Evolutionary conservation across 1,139 yeast genomes (phyloP).

Genomic region (Yamadazyma triangularis): DNA sequence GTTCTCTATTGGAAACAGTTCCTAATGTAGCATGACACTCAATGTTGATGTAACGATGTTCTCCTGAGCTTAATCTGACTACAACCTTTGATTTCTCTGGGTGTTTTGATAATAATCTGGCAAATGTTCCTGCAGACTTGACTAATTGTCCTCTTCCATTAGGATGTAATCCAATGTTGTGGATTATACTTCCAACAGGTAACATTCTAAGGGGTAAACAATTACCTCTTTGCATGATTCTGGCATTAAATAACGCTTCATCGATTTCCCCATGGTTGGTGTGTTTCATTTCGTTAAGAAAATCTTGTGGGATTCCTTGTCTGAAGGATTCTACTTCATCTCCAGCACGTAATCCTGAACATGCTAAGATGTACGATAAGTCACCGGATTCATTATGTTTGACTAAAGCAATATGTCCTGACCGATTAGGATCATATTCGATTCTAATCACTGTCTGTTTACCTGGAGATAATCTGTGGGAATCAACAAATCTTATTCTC

Average conservation of each 20-base stretch:
- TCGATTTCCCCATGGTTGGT: constrained; percentile 74
- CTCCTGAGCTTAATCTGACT: constrained; percentile 84
- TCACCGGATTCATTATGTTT: constrained; percentile 60
- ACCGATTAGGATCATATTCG: constrained; percentile 94
- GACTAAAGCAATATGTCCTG: constrained; percentile 87
- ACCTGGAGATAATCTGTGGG: constrained; percentile 63
- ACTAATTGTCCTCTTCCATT: constrained; percentile 90
- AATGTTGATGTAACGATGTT: constrained; percentile 81
- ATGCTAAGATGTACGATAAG: constrained; percentile 78
- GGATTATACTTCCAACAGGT: constrained; percentile 88
- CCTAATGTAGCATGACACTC: constrained; percentile 95
- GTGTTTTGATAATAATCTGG: constrained; percentile 77
- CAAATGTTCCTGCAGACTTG: constrained; percentile 93
- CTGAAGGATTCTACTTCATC: constrained; percentile 89
- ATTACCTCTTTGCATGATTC: constrained; percentile 90
- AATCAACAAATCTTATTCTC: constrained; percentile 80
- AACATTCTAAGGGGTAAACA: constrained; percentile 90
- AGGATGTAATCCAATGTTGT: constrained; percentile 73
- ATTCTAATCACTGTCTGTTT: constrained; percentile 78
- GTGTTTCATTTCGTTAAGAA: constrained; percentile 62
- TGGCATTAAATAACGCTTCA: constrained; percentile 84
- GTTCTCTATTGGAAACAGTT: constrained; percentile 90
- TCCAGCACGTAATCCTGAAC: constrained; percentile 90
- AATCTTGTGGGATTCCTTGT: constrained; percentile 75
- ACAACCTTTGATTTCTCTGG: constrained; percentile 70